Percentiles rank a stretch among this genome's conserved stretches.
phyloP scores from a whole-genome alignment of 2,329 filamentous ascomycete genomes.

The Macrophomina phaseolina region DNA sequence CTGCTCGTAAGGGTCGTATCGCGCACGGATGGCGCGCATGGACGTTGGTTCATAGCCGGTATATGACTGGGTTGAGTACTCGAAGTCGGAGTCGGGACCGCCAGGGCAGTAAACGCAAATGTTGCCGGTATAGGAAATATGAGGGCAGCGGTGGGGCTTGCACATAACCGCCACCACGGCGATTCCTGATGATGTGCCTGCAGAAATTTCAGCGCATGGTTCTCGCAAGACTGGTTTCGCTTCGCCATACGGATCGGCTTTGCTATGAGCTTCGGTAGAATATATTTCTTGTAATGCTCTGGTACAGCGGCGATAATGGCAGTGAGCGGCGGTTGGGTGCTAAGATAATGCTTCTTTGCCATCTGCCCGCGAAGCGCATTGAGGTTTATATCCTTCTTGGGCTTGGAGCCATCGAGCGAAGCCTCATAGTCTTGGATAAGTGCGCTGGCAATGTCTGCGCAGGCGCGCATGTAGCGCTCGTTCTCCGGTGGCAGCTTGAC shows the following conservation, averaged over 20 bases:
- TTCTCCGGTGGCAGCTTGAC: conserved; percentile 86
- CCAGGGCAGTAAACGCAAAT: conserved; percentile 99
- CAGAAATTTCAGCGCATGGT: conserved; percentile 26
- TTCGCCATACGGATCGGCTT: conserved; percentile 81
- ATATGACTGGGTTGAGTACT: conserved; percentile 98
- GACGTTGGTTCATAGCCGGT: conserved; percentile 98
- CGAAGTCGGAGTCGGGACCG: conserved; percentile 96
- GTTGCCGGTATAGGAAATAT: conserved; percentile 98
- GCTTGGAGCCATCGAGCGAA: conserved; percentile 72
- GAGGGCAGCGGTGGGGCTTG: conserved; percentile 96
- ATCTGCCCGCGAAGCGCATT: conserved; percentile 86
- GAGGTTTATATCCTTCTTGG: conserved; percentile 87
- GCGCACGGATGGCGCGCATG: conserved; percentile 95
- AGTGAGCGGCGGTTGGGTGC: conserved; percentile 86
- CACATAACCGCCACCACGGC: conserved; percentile 99
- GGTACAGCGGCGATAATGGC: conserved; percentile 98
- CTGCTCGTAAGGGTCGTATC: conserved; percentile 98
- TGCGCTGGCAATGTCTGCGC: conserved; percentile 91
- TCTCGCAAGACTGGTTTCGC: background rate
- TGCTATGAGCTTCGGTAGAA: conserved; percentile 91
- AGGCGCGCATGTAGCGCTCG: conserved; percentile 91
- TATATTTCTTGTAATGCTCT: conserved; percentile 99
- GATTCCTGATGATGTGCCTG: conserved; percentile 92
- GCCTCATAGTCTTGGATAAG: conserved; percentile 94
- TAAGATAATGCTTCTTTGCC: conserved; percentile 89